These are phyloP conservation scores for Cicer chorassanicum DNA, from an alignment of 306 rosid genomes.

Conservation along the genomic window DNA sequence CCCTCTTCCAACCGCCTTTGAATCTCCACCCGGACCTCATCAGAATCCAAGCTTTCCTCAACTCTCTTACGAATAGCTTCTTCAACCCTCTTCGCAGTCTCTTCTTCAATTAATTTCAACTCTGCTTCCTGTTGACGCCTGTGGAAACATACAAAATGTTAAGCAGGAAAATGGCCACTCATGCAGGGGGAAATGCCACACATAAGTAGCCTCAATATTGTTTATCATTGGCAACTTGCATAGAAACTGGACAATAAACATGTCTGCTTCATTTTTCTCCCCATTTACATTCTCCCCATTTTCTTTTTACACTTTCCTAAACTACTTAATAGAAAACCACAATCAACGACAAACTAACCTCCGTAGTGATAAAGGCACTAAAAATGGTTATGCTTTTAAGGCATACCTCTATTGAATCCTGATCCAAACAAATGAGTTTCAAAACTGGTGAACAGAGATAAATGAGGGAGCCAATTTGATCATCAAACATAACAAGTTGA, in stretches of 20 bases:
- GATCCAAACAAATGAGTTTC: conserved; percentile 97
- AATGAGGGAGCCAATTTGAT: conserved; percentile 92
- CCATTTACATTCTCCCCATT: conserved; percentile 25
- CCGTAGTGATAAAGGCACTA: conserved; percentile 73
- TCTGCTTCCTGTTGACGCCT: conserved; percentile 87
- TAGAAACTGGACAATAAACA: conserved; percentile 42
- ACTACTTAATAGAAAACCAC: conserved; percentile 53
- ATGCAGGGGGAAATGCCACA: conserved; percentile 39
- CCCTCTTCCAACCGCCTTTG: conserved; percentile 78
- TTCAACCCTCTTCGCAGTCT: conserved; percentile 76
- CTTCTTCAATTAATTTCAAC: conserved; percentile 71
- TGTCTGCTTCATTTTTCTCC: conserved; percentile 41
- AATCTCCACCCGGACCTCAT: conserved; percentile 64
- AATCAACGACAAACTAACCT: conserved; percentile 85
- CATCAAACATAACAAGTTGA: conserved; percentile 97
- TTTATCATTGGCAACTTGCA: conserved; percentile 44
- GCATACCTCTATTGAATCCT: conserved; percentile 98
- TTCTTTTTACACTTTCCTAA: conserved; percentile 44
- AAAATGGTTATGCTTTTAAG: conserved; percentile 88
- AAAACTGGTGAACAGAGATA: conserved; percentile 98
- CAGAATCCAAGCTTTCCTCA: conserved; percentile 69
- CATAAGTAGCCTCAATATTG: conserved; percentile 38
- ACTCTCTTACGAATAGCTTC: conserved; percentile 74
- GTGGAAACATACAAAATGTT: conserved; percentile 49
- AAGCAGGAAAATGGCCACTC: conserved; percentile 55